Evolutionary conservation across 2,329 filamentous ascomycete species (phyloP), one percentile per base, ranked within the genome.

Genomic region (Thermothelomyces thermophilus): DNA sequence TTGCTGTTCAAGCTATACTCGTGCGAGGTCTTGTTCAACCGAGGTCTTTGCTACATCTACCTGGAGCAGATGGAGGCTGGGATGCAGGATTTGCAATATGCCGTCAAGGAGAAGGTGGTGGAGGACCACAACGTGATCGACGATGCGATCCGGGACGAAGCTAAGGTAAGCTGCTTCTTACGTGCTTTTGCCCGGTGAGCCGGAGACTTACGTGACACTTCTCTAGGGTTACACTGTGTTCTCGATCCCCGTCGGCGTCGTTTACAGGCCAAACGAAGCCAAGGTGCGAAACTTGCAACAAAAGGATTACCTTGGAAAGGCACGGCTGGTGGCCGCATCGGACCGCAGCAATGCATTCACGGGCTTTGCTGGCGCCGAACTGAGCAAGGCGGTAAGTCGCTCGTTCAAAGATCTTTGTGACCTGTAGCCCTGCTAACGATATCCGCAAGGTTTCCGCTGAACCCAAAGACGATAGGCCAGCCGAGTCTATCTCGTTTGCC

Each of bases 231-330:
- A 98, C 65, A 97, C 93, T 0, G 93, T 98, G 36, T 98, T 98
- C 71, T 97, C 90, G 0, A 97, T 97, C 46, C 93, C 93, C 0
- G 90, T 97, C 11, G 93, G 93, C 20, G 87, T 96, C 28, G 80
- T 98, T 14, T 98, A 97, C 69, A 79, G 93, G 51, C 93, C 93
- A 19, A 97, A 96, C 65, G 90, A 95, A 63, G 90, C 93, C 56
- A 98, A 98, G 70, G 93, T 98, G 58, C 94, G 94, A 70, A 98
- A 98, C 63, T 74, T 98, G 62, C 95, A 96, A 74, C 88, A 90
- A 19, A 97, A 97, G 67, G 90, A 98, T 65, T 98, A 98, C 62
- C 82, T 98, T 3, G 93, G 93, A 54, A 96, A 96, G 69, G 90
- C 93, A n/a, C 82, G 89, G 53, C 75, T 98, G 30, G 87, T 98